Percentiles rank a stretch among this genome's conserved stretches.
These are phyloP conservation scores for Zymoseptoria pseudotritici DNA, from an alignment of 2,329 filamentous ascomycete genomes.

Conservation along the genomic window DNA sequence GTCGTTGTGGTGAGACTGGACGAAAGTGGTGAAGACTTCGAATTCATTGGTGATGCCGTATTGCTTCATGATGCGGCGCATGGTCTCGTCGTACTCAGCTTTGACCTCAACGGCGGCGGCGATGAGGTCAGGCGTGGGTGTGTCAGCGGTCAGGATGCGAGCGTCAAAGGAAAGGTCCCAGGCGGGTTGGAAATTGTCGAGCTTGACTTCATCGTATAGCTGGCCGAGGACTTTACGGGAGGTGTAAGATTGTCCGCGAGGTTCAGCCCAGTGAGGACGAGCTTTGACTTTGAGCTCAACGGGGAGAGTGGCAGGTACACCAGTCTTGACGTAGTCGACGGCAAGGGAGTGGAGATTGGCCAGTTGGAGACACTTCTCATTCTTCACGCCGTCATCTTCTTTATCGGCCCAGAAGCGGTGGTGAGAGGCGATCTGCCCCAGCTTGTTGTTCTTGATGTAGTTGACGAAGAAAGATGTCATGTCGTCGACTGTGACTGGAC, in stretches of 20 bases:
- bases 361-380: constrained; percentile 62
- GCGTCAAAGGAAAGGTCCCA: constrained; percentile 67
- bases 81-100: constrained; percentile 63
- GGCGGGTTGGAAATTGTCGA: constrained; percentile 63
- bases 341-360: constrained; percentile 80
- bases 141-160: constrained; percentile 60
- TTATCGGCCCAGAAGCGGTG: constrained; percentile 72
- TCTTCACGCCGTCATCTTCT: constrained; percentile 55
- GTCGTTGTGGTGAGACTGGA: constrained; percentile 64
- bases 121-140: constrained; percentile 49
- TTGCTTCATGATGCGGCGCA: constrained; percentile 77
- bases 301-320: constrained; percentile 63
- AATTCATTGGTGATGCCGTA: constrained; percentile 80
- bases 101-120: constrained; percentile 61
- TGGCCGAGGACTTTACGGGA: constrained; percentile 69
- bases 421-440: constrained; percentile 71
- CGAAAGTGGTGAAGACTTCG: constrained; percentile 83
- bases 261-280: constrained; percentile 85
- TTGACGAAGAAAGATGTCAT: constrained; percentile 79
- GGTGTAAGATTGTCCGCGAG: constrained; percentile 48
- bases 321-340: constrained; percentile 92
- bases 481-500: constrained; percentile 62
- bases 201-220: constrained; percentile 70
- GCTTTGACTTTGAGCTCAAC: constrained; percentile 50
- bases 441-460: constrained; percentile 84